Percentiles rank a stretch among this genome's conserved stretches.
phyloP scores from a whole-genome alignment of 2,329 filamentous ascomycete species.

The Aspergillus arachidicola region DNA sequence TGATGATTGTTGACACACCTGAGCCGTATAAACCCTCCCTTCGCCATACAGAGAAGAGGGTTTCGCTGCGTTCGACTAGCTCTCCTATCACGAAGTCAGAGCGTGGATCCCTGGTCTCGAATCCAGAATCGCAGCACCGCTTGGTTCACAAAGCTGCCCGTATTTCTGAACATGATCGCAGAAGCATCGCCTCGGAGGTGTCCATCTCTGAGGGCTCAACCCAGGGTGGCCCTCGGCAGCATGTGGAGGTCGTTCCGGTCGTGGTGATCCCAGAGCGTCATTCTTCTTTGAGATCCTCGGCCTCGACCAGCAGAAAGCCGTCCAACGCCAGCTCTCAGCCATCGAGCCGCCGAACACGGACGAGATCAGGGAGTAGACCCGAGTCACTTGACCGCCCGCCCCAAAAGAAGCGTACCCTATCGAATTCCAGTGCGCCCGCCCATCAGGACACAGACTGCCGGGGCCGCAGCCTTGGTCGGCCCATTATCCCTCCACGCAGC shows the following conservation, averaged over 20 bases:
- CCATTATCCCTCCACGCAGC: constrained; percentile 42
- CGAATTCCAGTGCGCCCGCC: constrained; percentile 39
- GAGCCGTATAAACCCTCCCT: constrained; percentile 49
- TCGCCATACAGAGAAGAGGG: constrained; percentile 57
- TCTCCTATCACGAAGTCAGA: constrained; percentile 49
- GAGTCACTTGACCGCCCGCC: constrained; percentile 37
- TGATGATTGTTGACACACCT: constrained; percentile 56
- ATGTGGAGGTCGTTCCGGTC: constrained; percentile 48
- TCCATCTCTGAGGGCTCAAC: constrained; percentile 38
- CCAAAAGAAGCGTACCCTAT: constrained; percentile 41
- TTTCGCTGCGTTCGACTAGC: constrained; percentile 53
- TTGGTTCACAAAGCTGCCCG: constrained; percentile 54
- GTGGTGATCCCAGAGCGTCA: constrained; percentile 51
- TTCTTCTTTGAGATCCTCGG: constrained; percentile 47
- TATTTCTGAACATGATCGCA: constrained; percentile 51
- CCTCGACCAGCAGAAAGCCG: constrained; percentile 38
- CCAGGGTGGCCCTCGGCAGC: constrained; percentile 31
- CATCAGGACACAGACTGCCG: constrained; percentile 30
- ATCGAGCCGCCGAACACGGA: constrained; percentile 41
- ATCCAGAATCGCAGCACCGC: constrained; percentile 49
- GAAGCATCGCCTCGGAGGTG: constrained; percentile 46
- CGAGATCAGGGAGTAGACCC: constrained; percentile 35
- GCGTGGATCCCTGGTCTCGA: constrained; percentile 48
- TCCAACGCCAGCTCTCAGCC: constrained; percentile 42
- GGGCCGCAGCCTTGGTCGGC: constrained; percentile 30